Base-by-base conservation (phyloP, 805 yeast species). In the Candida boleticola region DNA sequence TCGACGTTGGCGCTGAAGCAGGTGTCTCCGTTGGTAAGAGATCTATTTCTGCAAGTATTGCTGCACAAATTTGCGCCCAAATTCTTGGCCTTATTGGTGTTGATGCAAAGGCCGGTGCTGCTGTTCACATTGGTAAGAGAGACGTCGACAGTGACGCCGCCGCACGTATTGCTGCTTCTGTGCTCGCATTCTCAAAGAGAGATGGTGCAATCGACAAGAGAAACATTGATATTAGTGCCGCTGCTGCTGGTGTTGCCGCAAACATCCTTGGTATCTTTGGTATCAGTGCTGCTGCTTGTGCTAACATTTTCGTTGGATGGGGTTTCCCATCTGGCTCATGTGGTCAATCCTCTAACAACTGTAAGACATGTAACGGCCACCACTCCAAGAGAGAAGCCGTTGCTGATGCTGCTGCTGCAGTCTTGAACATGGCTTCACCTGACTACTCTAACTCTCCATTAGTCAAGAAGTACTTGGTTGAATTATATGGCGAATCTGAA, bases 21-120 rank as follows among this genome's bases (percentile, higher is more conserved):
- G 29, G 31, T 18, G 30, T 10, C 11, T 44, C 29, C 25, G 46
- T 45, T 40, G 48, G 35, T 17, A 47, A 45, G 47, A 48, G 51
- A 46, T 31, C 39, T 10, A 19, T 45, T 30, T 31, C 20, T 19
- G 40, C 36, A 18, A 42, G 36, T 18, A 33, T 37, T 34, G 45
- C 40, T 23, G 48, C 45, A 23, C 33, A 42, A 14, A 37, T 39
- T 16, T 29, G 18, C 5, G 48, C 45, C 17, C 23, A 48, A 16
- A 19, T 46, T 19, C 40, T 40, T 36, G 48, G 46, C 1, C 40
- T 47, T 18, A 18, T 45, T 14, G 40, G 43, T 22, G 45, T 40
- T 31, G 45, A 43, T 10, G 53, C 48, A 27, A 46, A 46, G 41
- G 44, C 36, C 27, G 46, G 39, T 37, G 47, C 37, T 20, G 48